These are phyloP conservation scores for Xylaria sp. DNA, from an alignment of 2,329 filamentous ascomycete genomes.

Conservation along the genomic window DNA sequence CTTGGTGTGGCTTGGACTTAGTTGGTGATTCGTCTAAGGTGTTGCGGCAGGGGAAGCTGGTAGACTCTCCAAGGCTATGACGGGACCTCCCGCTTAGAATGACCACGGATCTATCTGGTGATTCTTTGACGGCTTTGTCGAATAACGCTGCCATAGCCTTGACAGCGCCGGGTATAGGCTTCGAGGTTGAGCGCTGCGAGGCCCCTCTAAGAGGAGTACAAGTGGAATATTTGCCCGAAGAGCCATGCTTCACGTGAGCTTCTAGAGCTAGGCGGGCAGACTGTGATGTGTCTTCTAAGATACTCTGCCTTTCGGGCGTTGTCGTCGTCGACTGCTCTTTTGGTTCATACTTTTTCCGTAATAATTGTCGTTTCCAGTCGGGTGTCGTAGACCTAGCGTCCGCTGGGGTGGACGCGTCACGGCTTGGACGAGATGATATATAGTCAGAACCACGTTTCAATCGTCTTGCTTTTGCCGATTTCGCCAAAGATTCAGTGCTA, in stretches of 20 bases:
- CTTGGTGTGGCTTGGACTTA: neutral
- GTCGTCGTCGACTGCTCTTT: conserved; percentile 30
- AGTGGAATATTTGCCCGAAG: conserved; percentile 20
- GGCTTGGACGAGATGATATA: conserved; percentile 27
- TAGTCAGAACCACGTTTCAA: conserved; percentile 36
- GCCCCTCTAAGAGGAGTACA: neutral
- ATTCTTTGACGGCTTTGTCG: conserved; percentile 52
- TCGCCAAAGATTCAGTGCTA: conserved; percentile 43
- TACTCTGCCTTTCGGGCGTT: conserved; percentile 34
- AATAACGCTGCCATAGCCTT: conserved; percentile 65
- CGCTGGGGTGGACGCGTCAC: conserved; percentile 26
- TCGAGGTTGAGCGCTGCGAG: conserved; percentile 42
- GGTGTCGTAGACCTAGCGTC: conserved; percentile 30
- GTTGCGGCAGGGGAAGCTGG: conserved; percentile 35
- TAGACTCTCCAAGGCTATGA: conserved; percentile 36
- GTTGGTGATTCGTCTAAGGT: conserved; percentile 30
- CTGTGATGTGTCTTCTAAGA: conserved; percentile 33
- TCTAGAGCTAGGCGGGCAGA: conserved; percentile 1
- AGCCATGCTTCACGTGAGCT: conserved; percentile 16
- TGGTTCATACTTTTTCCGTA: conserved; percentile 26
- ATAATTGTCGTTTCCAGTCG: conserved; percentile 37
- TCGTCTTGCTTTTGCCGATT: conserved; percentile 42
- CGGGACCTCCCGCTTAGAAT: conserved; percentile 28
- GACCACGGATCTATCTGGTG: conserved; percentile 34
- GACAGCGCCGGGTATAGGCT: conserved; percentile 51